Evolutionary conservation across 1,139 yeast species (phyloP), one percentile per base, ranked within the genome.

Genomic region (Hyphopichia burtonii): DNA sequence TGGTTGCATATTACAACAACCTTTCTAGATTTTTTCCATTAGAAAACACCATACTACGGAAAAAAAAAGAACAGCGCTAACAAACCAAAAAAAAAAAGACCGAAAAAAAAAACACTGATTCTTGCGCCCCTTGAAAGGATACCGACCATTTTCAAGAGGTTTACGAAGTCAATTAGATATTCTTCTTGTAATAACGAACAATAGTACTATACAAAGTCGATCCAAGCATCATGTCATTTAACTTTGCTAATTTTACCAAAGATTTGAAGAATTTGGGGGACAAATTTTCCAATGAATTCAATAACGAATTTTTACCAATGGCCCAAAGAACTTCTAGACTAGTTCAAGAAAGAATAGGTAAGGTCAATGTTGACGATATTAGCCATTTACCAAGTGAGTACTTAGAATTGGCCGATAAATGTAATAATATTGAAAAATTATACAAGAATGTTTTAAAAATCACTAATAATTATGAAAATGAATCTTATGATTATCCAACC

Each of bases 361-460:
- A 84, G 53, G 73, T 73, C 34, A 68, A 66, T 46, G 83, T 79
- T 28, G 90, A 86, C 42, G 96, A 88, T 55, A 72, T 74, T 51
- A 84, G 93, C 41, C 93, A 87, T 61, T 74, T 89, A 52, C 96
- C 96, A 34, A 80, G 83, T 40, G 96, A 89, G 60, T 88, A 87
- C 61, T 61, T 78, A 28, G 93, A 86, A 46, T 73, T 88, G 50
- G 95, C 91, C 49, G 71, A 71, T 48, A 82, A 82, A 56, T 82
- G 90, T 46, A 94, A 88, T 60, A 82, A 86, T 42, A 76, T 88
- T 59, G 88, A 84, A 61, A 65, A 74, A 31, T 80, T 88, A 42
- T 88, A 87, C 69, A 78, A 78, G 60, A 83, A 85, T 58, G 77
- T 88, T 43, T 74, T 88, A 51, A 77, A 84, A 44, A 85, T 88